A percentile compares a stretch with the other conserved stretches of the same genome.
phyloP scores from a whole-genome alignment of 352 stramenopile species.

The Globisporangium ultimum region DNA sequence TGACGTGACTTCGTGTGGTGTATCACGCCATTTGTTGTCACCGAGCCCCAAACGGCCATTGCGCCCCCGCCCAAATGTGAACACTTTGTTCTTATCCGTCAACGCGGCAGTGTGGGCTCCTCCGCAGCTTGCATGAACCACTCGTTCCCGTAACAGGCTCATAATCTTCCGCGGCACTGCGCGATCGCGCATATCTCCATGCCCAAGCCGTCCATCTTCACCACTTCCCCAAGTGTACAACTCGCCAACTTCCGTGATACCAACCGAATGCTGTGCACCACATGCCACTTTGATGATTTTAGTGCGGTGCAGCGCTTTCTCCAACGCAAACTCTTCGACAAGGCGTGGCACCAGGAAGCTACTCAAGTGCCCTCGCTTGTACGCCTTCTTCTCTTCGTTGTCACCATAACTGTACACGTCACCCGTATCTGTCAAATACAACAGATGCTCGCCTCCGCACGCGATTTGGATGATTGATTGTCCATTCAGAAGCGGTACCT shows the following conservation, averaged over 20 bases:
- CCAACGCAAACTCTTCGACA: conserved; percentile 74
- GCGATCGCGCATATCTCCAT: conserved; percentile 80
- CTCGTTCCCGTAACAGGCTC: conserved; percentile 58
- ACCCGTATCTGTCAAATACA: conserved; percentile 71
- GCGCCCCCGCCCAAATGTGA: conserved; percentile 68
- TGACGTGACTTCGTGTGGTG: conserved; percentile 46
- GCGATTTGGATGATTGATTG: conserved; percentile 73
- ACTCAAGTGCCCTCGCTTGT: conserved; percentile 13
- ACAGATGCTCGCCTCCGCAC: conserved; percentile 70
- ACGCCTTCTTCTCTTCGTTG: conserved; percentile 51
- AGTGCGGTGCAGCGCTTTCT: conserved; percentile 72
- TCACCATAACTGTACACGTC: conserved; percentile 82
- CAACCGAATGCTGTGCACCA: conserved; percentile 72
- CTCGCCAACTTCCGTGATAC: conserved; percentile 64
- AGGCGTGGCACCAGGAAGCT: conserved; percentile 55
- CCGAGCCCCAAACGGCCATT: conserved; percentile 73
- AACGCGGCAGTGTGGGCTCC: conserved; percentile 77
- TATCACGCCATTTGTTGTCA: conserved; percentile 75
- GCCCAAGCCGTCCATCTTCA: conserved; percentile 72
- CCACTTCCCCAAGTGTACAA: conserved; percentile 83
- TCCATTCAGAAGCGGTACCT: conserved; percentile 40
- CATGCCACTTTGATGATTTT: conserved; percentile 62
- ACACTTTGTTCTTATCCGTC: conserved; percentile 53
- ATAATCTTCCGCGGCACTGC: conserved; percentile 77
- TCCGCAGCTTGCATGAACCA: conserved; percentile 71